These are phyloP conservation scores for Phylloporus scabripes DNA, from an alignment of 768 basidiomycete species.

Conservation along the genomic window DNA sequence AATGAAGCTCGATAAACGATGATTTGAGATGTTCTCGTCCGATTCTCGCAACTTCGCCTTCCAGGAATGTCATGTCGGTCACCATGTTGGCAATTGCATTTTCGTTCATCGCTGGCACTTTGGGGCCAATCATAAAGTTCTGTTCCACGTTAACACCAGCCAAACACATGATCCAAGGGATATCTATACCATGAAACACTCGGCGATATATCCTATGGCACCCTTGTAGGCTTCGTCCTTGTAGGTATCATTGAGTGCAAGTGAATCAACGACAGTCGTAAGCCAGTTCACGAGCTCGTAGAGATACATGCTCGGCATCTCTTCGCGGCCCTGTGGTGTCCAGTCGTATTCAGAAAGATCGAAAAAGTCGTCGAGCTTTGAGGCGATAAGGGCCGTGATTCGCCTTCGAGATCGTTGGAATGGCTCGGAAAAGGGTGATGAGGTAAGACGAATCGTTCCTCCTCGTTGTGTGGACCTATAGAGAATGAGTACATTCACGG, in stretches of 20 bases:
- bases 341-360: constrained; percentile 94
- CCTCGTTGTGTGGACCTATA: constrained; percentile 79
- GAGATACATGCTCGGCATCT: constrained; percentile 87
- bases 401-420: constrained; percentile 65
- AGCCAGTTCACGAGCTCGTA: constrained; percentile 96
- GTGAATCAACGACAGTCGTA: constrained; percentile 90
- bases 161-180: neutral
- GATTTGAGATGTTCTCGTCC: constrained; percentile 64
- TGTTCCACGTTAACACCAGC: constrained; percentile 28
- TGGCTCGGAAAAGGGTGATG: constrained; percentile 61
- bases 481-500: constrained; percentile 4
- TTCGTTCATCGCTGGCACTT: constrained; percentile 78
- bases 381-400: constrained; percentile 76
- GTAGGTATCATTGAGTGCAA: constrained; percentile 74
- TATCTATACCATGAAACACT: constrained; percentile 74
- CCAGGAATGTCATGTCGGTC: constrained; percentile 83
- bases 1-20: constrained; percentile 74
- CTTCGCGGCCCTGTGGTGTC: constrained; percentile 67
- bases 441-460: constrained; percentile 69
- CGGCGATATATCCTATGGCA: constrained; percentile 83
- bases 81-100: constrained; percentile 82
- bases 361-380: constrained; percentile 94
- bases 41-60: constrained; percentile 75
- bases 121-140: constrained; percentile 75
- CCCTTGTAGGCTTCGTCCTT: constrained; percentile 88